These are phyloP conservation scores for Cucurbita argyrosperma DNA, from an alignment of 306 rosid species.

Conservation along the genomic window DNA sequence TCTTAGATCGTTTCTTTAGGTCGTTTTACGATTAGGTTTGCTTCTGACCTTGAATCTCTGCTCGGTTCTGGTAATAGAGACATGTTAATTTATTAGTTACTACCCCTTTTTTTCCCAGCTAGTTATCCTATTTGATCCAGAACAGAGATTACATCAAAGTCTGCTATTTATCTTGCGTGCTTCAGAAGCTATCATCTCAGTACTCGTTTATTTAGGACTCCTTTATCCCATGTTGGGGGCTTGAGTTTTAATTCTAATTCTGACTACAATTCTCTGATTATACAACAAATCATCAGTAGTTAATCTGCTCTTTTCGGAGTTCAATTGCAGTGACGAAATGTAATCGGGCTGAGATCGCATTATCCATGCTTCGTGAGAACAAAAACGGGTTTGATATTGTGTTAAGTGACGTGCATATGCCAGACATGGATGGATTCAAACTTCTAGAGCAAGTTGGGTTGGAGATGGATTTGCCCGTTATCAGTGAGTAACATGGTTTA, in stretches of 20 bases:
- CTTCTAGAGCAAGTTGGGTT: conserved; percentile 80
- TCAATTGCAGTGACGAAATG: conserved; percentile 58
- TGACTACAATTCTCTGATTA: neutral
- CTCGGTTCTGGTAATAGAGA: neutral
- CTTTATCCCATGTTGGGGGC: neutral
- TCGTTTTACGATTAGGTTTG: neutral
- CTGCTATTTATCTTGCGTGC: neutral
- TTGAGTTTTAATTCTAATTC: neutral
- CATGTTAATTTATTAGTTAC: neutral
- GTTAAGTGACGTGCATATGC: conserved; percentile 96
- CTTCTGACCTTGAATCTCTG: neutral
- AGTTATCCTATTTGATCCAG: neutral
- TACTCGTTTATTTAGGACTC: neutral
- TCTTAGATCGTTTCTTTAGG: neutral
- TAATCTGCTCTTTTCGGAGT: neutral
- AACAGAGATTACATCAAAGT: neutral
- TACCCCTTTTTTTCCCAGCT: neutral
- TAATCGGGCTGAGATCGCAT: conserved; percentile 65
- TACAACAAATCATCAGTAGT: neutral
- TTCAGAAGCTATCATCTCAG: neutral
- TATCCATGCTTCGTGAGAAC: conserved; percentile 55
- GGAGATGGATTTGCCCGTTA: conserved; percentile 96
- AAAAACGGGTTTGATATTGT: conserved; percentile 84
- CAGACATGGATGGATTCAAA: conserved; percentile 98
- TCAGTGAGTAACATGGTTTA: conserved; percentile 47